Conservation (phyloP, 345 rosid species). For the Hibiscus syriacus region DNA sequence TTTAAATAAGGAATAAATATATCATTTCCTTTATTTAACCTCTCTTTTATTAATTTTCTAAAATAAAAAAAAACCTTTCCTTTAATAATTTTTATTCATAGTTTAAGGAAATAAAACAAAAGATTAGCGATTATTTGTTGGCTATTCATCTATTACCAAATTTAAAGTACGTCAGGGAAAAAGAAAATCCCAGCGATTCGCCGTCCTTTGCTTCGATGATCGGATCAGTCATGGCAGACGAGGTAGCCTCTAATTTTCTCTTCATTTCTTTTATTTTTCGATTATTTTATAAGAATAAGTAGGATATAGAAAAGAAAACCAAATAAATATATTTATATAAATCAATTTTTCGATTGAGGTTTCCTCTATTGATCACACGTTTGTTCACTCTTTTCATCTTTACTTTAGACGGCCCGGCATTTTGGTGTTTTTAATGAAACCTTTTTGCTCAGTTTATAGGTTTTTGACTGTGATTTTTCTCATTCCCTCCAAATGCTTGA, state of each 20-base stretch:
- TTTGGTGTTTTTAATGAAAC: too few relatives aligned
- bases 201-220: conserved; percentile 5
- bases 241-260: conserved; percentile 20
- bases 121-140: background rate
- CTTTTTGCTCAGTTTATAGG: background rate
- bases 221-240: conserved; percentile 41
- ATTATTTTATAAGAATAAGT: background rate
- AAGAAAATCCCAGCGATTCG: background rate
- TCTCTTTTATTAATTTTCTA: too few relatives aligned
- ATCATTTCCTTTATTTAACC: too few relatives aligned
- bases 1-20: too few relatives aligned
- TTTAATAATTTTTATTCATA: too few relatives aligned
- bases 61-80: too few relatives aligned
- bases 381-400: background rate
- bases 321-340: background rate
- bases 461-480: background rate
- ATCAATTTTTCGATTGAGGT: background rate
- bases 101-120: too few relatives aligned
- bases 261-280: background rate
- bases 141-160: background rate
- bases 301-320: background rate
- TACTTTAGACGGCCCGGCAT: background rate
- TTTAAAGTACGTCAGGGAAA: background rate
- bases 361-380: background rate
- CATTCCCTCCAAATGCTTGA: background rate